phyloP scores from a whole-genome alignment of 2,329 filamentous ascomycete genomes.

The Elsinoe fawcettii region DNA sequence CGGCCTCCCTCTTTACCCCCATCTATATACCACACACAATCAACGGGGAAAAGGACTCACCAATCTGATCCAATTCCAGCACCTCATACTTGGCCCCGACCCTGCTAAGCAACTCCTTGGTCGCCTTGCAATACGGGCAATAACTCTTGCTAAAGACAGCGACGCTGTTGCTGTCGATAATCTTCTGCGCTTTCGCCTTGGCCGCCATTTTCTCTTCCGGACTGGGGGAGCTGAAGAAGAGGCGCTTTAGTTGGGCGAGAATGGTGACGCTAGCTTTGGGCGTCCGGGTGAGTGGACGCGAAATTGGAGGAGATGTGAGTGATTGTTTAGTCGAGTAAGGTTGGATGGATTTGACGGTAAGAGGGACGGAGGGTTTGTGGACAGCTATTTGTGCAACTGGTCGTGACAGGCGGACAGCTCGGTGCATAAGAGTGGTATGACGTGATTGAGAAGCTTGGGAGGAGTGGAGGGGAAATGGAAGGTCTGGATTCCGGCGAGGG shows the following conservation, averaged over 20 bases:
- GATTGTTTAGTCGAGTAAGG: slow-evolving; percentile 24
- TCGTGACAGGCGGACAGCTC: slow-evolving; percentile 4
- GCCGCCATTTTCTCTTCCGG: slow-evolving; percentile 72
- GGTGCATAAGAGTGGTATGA: slow-evolving; percentile 7
- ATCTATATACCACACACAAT: too few species aligned
- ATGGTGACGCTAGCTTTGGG: neutral
- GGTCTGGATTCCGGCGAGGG: neutral
- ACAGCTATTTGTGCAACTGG: slow-evolving; percentile 7
- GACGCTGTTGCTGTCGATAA: slow-evolving; percentile 85
- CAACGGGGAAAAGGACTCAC: slow-evolving; percentile 45
- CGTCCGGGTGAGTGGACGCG: slow-evolving; percentile 2
- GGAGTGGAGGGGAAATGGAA: neutral
- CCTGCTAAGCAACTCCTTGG: slow-evolving; percentile 66
- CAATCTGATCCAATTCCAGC: slow-evolving; percentile 77
- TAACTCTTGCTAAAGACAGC: slow-evolving; percentile 96
- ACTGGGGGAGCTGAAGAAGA: slow-evolving; percentile 63
- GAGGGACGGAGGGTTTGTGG: neutral
- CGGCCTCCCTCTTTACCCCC: too few species aligned
- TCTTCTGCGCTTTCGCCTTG: slow-evolving; percentile 70
- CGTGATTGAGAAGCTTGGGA: neutral
- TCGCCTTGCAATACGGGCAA: slow-evolving; percentile 82
- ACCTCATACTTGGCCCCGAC: slow-evolving; percentile 63
- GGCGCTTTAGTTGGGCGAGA: slow-evolving; percentile 25
- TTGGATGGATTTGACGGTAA: slow-evolving; percentile 18
- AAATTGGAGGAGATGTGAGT: slow-evolving; percentile 31